Conservation (phyloP, 257 asterid genomes). For the Solanum chilense region DNA sequence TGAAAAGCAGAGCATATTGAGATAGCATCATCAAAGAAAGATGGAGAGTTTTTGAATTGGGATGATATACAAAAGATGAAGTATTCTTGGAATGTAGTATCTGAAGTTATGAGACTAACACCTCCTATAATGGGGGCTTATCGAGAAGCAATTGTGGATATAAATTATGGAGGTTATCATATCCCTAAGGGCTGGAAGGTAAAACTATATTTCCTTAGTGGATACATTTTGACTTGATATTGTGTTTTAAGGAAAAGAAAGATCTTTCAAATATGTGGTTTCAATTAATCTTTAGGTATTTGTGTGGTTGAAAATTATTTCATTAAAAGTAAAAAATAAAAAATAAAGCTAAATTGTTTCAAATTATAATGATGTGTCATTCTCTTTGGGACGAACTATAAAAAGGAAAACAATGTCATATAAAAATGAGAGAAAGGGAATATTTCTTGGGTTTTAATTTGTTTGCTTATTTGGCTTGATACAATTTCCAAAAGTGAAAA, state of each 20-base stretch:
- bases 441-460: too few species aligned
- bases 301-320: neutral
- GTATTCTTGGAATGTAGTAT: neutral
- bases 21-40: constrained; percentile 33
- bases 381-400: too few species aligned
- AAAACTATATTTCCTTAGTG: neutral
- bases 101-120: constrained; percentile 39
- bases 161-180: constrained; percentile 53
- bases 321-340: fast-evolving
- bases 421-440: too few species aligned
- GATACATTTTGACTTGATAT: neutral
- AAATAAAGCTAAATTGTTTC: neutral
- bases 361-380: neutral
- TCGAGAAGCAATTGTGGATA: constrained; percentile 50
- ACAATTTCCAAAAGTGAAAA: too few species aligned
- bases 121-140: constrained; percentile 64
- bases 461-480: neutral
- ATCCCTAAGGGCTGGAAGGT: constrained; percentile 96
- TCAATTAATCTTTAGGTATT: neutral
- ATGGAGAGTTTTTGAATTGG: constrained; percentile 52
- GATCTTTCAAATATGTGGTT: neutral
- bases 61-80: constrained; percentile 15
- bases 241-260: too few species aligned
- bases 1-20: constrained; percentile 47
- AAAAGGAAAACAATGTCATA: neutral